Percentiles rank a stretch among this genome's conserved stretches.
These are phyloP conservation scores for carrot (Daucus carota) DNA, from an alignment of 129 eudicot genomes.

Conservation along the genomic window DH1_v3.0 NC_030381.2:50242001-50242500, in stretches of 20 bases:
- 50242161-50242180: slow-evolving; percentile 68
- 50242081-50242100: neutral
- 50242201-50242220: slow-evolving; percentile 81
- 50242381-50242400: slow-evolving; percentile 38
- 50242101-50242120: neutral
- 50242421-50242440: slow-evolving; percentile 51
- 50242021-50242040: slow-evolving; percentile 89
- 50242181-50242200: slow-evolving; percentile 75
- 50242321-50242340: neutral
- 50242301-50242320: neutral
- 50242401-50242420: slow-evolving; percentile 52
- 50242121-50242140: slow-evolving; percentile 92
- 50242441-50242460: slow-evolving; percentile 59
- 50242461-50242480: neutral
- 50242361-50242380: slow-evolving; percentile 27
- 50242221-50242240: slow-evolving; percentile 62
- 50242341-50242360: neutral
- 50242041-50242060: slow-evolving; percentile 56
- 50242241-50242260: slow-evolving; percentile 46
- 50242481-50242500: neutral
- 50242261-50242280: slow-evolving; percentile 3
- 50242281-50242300: neutral
- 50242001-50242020: slow-evolving; percentile 82
- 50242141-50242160: slow-evolving; percentile 81
- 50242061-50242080: neutral